These are phyloP conservation scores for Apiospora kogelbergensis DNA, from an alignment of 2,329 filamentous ascomycete species.

Conservation along the genomic window DNA sequence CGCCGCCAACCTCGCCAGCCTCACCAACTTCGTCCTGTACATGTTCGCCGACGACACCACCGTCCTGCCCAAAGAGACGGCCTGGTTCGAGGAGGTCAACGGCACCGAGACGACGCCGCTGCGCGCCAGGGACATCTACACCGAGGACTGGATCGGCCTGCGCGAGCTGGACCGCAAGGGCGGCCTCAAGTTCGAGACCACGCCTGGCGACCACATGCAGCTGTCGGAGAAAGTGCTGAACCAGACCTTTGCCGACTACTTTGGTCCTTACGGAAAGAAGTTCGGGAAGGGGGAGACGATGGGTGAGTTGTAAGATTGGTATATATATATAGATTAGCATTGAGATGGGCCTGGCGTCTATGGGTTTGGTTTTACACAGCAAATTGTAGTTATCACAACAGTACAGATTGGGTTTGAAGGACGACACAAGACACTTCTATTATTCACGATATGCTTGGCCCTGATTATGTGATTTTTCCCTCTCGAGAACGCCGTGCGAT, in stretches of 20 bases:
- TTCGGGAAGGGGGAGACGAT: conserved; percentile 31
- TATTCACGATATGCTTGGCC: conserved; percentile 7
- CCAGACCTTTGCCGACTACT: conserved; percentile 66
- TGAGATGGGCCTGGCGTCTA: not conserved
- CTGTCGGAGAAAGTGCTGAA: conserved; percentile 66
- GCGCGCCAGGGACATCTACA: conserved; percentile 71
- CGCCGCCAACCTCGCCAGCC: conserved; percentile 62
- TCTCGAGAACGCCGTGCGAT: conserved; percentile 16
- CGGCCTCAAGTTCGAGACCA: conserved; percentile 71
- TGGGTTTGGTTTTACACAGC: not conserved
- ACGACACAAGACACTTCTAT: conserved; percentile 9
- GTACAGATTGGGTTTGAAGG: not conserved
- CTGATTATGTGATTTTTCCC: conserved; percentile 9
- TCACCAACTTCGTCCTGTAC: conserved; percentile 85
- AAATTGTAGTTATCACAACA: conserved; percentile 2
- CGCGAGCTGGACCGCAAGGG: conserved; percentile 76
- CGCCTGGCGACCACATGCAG: conserved; percentile 81
- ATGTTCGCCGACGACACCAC: conserved; percentile 85
- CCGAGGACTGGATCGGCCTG: conserved; percentile 91
- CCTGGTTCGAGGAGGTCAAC: conserved; percentile 90
- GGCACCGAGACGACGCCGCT: conserved; percentile 66
- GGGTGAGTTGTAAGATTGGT: conserved; percentile 37
- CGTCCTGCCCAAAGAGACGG: conserved; percentile 84
- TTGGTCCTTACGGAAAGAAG: conserved; percentile 51
- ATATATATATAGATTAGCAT: not conserved